These are phyloP conservation scores for Fusarium armeniacum DNA, from an alignment of 2,329 filamentous ascomycete species.

Conservation along the genomic window DNA sequence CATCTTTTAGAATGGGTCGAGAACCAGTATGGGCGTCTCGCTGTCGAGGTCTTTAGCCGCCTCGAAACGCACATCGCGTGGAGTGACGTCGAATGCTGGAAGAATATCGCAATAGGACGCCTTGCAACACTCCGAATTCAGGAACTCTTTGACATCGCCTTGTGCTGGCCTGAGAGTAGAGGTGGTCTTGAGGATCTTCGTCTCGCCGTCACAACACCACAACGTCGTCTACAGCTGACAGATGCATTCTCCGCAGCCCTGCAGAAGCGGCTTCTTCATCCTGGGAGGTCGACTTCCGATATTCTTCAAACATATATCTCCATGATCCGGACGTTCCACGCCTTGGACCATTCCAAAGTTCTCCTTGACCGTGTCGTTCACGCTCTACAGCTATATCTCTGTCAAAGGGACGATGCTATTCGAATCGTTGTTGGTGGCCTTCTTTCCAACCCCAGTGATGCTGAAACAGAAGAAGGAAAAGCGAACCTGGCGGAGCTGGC, in stretches of 20 bases:
- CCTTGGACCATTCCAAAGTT: conserved; percentile 82
- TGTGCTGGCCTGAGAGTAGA: conserved; percentile 78
- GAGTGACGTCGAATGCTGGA: conserved; percentile 75
- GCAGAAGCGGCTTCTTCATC: conserved; percentile 77
- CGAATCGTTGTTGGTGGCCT: conserved; percentile 82
- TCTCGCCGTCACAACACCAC: conserved; percentile 76
- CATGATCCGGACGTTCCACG: conserved; percentile 82
- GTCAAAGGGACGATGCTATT: conserved; percentile 82
- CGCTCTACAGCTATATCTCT: conserved; percentile 80
- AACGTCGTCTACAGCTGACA: conserved; percentile 77
- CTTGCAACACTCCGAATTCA: conserved; percentile 77
- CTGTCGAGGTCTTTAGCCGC: conserved; percentile 70
- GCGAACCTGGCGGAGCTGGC: conserved; percentile 76
- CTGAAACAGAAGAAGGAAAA: conserved; percentile 61
- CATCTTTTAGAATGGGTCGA: conserved; percentile 77
- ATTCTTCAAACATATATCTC: conserved; percentile 84
- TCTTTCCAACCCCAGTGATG: conserved; percentile 71
- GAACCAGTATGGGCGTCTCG: conserved; percentile 74
- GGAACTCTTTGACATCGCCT: conserved; percentile 84
- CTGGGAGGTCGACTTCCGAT: conserved; percentile 80
- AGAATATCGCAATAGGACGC: conserved; percentile 76
- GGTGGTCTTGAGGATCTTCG: conserved; percentile 82
- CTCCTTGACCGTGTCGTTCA: conserved; percentile 80
- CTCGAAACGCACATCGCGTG: conserved; percentile 63
- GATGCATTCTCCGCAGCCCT: conserved; percentile 76